phyloP scores from a whole-genome alignment of 202 grass and related monocot species.

The Schoenoplectus triqueter region DNA sequence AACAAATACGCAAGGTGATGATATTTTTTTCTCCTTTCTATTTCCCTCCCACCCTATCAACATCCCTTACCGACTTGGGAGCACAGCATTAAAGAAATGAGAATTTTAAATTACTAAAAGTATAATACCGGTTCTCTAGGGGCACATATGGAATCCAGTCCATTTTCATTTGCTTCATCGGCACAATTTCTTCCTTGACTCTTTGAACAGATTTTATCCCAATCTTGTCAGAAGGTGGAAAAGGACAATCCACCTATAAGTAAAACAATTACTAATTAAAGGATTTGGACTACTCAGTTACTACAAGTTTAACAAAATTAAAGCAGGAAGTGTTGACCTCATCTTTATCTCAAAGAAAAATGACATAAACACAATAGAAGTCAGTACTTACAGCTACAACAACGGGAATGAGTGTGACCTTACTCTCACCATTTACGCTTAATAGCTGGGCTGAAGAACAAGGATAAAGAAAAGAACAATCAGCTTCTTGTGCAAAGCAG shows the following conservation, averaged over 20 bases:
- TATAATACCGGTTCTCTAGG: slow-evolving; percentile 63
- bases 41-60: no score
- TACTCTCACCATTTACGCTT: slow-evolving; percentile 65
- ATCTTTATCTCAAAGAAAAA: neutral
- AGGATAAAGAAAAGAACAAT: slow-evolving; percentile 37
- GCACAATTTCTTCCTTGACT: slow-evolving; percentile 84
- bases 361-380: slow-evolving; percentile 25
- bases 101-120: slow-evolving; percentile 22
- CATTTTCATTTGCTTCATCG: slow-evolving; percentile 97
- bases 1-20: no score
- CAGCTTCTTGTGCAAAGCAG: slow-evolving; percentile 24
- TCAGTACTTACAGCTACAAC: slow-evolving; percentile 72
- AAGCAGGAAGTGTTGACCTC: neutral
- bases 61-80: no score
- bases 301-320: slow-evolving; percentile 19
- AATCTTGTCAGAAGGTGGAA: slow-evolving; percentile 89
- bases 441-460: slow-evolving; percentile 73
- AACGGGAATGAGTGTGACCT: slow-evolving; percentile 74
- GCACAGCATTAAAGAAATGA: neutral
- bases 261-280: slow-evolving; percentile 36
- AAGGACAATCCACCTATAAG: slow-evolving; percentile 71
- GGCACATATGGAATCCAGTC: slow-evolving; percentile 96
- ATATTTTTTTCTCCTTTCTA: no score
- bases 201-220: slow-evolving; percentile 94
- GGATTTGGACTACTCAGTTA: neutral